phyloP scores from a whole-genome alignment of 2,329 filamentous ascomycete species.

The Colletotrichum tanaceti region DNA sequence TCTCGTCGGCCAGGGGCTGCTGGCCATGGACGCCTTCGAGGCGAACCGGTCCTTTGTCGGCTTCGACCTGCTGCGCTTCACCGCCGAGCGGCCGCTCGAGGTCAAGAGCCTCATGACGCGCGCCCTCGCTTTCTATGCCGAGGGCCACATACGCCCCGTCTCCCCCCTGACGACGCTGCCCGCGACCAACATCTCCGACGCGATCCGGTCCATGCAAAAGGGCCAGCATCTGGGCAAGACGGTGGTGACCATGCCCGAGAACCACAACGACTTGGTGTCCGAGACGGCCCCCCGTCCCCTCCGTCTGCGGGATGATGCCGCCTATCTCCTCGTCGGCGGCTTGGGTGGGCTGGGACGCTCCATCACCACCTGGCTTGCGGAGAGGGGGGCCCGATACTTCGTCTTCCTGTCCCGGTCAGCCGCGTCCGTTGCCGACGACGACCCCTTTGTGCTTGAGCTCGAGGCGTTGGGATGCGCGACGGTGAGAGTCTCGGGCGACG shows the following conservation, averaged over 20 bases:
- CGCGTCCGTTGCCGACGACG: slow-evolving; percentile 24
- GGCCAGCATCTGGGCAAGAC: slow-evolving; percentile 59
- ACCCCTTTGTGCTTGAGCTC: slow-evolving; percentile 43
- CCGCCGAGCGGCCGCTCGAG: neutral
- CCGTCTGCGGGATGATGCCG: neutral
- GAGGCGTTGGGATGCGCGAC: slow-evolving; percentile 44
- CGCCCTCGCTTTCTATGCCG: neutral
- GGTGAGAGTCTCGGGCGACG: slow-evolving; percentile 48
- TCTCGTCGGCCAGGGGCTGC: slow-evolving; percentile 51
- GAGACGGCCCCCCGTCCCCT: neutral
- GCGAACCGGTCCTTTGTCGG: slow-evolving; percentile 49
- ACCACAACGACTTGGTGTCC: neutral
- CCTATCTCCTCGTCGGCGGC: slow-evolving; percentile 48
- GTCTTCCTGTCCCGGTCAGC: slow-evolving; percentile 46
- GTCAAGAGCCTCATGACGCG: neutral
- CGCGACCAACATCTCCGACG: slow-evolving; percentile 48
- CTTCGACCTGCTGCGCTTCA: slow-evolving; percentile 47
- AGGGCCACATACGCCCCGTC: neutral
- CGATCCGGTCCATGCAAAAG: slow-evolving; percentile 57
- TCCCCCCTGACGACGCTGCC: slow-evolving; percentile 36
- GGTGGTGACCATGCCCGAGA: slow-evolving; percentile 47
- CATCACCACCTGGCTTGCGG: slow-evolving; percentile 46
- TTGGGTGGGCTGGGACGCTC: slow-evolving; percentile 48
- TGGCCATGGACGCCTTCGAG: slow-evolving; percentile 60
- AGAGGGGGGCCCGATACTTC: slow-evolving; percentile 45